A percentile compares a stretch with the other conserved stretches of the same genome.
phyloP scores from a whole-genome alignment of 2,329 filamentous ascomycete species.

The Diaporthe destruens region DNA sequence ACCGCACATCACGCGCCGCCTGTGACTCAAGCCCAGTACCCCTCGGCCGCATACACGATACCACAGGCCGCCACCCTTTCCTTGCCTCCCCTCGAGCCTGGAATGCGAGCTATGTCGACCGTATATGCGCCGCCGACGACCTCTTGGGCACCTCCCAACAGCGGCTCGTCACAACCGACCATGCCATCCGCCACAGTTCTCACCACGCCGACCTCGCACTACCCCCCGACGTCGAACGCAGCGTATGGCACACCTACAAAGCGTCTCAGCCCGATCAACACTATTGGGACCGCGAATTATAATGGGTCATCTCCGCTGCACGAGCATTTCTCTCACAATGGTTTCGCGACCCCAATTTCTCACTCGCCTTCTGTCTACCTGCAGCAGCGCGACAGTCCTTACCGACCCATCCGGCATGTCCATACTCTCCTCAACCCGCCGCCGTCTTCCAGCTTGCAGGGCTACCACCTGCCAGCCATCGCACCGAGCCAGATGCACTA shows the following conservation, averaged over 20 bases:
- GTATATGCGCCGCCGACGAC: constrained; percentile 74
- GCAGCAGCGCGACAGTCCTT: constrained; percentile 89
- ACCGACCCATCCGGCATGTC: constrained; percentile 89
- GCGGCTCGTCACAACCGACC: constrained; percentile 45
- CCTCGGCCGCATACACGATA: constrained; percentile 52
- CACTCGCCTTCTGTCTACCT: constrained; percentile 91
- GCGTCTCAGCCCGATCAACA: constrained; percentile 64
- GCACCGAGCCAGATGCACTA: constrained; percentile 84
- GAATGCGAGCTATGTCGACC: constrained; percentile 80
- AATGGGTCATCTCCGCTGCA: constrained; percentile 77
- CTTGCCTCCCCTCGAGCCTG: constrained; percentile 71
- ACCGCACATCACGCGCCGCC: constrained; percentile 53
- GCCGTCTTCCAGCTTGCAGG: constrained; percentile 81
- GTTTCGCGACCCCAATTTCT: constrained; percentile 73
- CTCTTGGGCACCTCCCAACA: constrained; percentile 54
- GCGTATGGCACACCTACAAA: constrained; percentile 66
- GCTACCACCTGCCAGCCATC: constrained; percentile 70
- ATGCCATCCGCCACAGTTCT: constrained; percentile 50
- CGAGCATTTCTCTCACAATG: constrained; percentile 68
- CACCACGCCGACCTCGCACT: constrained; percentile 50
- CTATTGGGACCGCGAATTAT: constrained; percentile 59
- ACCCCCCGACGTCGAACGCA: constrained; percentile 39
- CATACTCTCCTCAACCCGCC: constrained; percentile 93
- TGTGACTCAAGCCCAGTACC: constrained; percentile 48
- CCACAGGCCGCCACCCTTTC: constrained; percentile 58